These are phyloP conservation scores for Teunomyces atbi DNA, from an alignment of 805 yeast genomes.

Conservation along the genomic window DNA sequence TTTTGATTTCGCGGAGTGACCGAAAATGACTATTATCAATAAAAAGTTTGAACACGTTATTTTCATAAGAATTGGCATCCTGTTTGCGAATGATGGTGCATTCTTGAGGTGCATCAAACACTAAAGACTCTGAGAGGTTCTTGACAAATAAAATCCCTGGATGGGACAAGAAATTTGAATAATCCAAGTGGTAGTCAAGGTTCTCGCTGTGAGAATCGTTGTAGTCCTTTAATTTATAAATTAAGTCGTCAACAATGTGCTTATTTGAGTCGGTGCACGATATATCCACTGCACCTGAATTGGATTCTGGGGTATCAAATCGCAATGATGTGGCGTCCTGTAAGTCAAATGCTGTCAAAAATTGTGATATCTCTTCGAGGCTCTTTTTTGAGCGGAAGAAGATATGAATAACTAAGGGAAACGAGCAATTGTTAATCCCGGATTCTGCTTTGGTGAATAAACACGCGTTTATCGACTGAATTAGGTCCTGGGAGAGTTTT, in stretches of 20 bases:
- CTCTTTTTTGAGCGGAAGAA: background rate
- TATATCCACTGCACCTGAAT: background rate
- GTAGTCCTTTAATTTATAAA: conserved; percentile 11
- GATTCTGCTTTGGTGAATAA: conserved; percentile 7
- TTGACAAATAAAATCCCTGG: conserved; percentile 61
- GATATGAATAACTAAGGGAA: conserved; percentile 7
- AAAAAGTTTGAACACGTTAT: conserved; percentile 26
- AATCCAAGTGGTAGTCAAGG: conserved; percentile 18
- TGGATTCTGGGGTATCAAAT: background rate
- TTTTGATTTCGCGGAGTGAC: conserved; percentile 20
- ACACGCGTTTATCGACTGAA: conserved; percentile 9
- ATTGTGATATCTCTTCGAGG: background rate
- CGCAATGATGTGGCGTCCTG: background rate
- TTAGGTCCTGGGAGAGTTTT: conserved; percentile 1
- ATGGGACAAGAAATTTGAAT: conserved; percentile 39
- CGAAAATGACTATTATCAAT: conserved; percentile 15
- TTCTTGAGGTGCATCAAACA: conserved; percentile 15
- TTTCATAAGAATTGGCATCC: conserved; percentile 16
- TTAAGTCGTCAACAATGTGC: conserved; percentile 6
- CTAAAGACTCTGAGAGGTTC: conserved; percentile 39
- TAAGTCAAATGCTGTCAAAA: background rate
- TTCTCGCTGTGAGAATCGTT: conserved; percentile 2
- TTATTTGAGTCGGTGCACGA: conserved; percentile 6
- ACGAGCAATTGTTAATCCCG: conserved; percentile 1
- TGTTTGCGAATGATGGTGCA: conserved; percentile 5